Evolutionary conservation across 1,284 basidiomycete species (phyloP).

Genomic region (Leccinum pachyderme): DNA sequence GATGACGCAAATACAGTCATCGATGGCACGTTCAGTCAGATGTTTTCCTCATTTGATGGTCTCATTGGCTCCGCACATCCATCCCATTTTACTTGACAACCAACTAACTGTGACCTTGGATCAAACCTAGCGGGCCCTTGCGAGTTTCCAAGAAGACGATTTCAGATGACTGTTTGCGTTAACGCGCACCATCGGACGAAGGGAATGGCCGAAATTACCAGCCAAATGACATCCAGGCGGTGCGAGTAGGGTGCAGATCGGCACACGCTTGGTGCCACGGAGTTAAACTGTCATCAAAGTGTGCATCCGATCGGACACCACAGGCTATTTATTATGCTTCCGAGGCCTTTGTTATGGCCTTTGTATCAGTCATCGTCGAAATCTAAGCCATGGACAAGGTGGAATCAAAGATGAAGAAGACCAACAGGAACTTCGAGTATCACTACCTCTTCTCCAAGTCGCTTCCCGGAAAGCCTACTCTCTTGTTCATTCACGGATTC

Average conservation of each 20-base stretch:
- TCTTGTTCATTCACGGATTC: conserved; percentile 48
- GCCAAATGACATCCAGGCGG: conserved; percentile 8
- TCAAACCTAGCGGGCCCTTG: neutral
- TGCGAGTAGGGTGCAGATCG: conserved; percentile 19
- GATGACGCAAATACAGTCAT: neutral
- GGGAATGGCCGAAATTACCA: conserved; percentile 4
- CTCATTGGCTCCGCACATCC: neutral
- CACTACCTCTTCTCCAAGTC: conserved; percentile 33
- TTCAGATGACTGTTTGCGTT: conserved; percentile 2
- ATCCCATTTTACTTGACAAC: neutral
- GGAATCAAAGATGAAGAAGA: conserved; percentile 25
- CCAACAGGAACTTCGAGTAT: conserved; percentile 27
- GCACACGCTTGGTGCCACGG: conserved; percentile 18
- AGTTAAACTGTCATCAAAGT: conserved; percentile 13
- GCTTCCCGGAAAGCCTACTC: conserved; percentile 32
- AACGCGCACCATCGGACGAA: conserved; percentile 1
- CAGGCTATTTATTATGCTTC: conserved; percentile 13
- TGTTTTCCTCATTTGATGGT: neutral
- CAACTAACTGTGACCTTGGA: conserved; percentile 1
- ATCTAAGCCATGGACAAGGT: conserved; percentile 29
- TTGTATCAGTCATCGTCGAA: neutral
- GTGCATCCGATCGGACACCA: conserved; percentile 14
- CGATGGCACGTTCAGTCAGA: conserved; percentile 2
- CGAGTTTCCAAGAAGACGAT: conserved; percentile 1
- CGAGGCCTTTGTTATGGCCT: neutral